Percentiles rank a stretch among this genome's conserved stretches.
Conservation (phyloP, 805 yeast species). For the Yamadazyma scolyti region DNA sequence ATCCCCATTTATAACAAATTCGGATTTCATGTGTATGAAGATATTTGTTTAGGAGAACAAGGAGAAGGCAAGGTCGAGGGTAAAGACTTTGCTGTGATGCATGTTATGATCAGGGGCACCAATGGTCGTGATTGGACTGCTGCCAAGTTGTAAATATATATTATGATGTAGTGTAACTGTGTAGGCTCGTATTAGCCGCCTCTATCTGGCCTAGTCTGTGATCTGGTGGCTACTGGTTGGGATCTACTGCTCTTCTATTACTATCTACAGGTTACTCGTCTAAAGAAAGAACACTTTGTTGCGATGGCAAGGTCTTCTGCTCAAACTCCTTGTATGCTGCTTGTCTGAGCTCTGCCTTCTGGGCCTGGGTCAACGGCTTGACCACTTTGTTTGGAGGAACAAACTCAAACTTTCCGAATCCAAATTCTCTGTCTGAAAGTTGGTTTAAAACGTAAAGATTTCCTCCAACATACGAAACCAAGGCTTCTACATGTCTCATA, state of each 20-base stretch:
- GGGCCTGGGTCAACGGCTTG: constrained; percentile 62
- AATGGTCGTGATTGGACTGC: constrained; percentile 34
- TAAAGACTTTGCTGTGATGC: constrained; percentile 38
- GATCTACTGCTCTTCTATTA: no score
- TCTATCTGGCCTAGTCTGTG: no score
- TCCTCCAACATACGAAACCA: constrained; percentile 85
- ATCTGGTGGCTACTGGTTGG: no score
- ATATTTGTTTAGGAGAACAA: constrained; percentile 42
- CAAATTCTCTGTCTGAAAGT: constrained; percentile 89
- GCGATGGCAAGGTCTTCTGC: constrained; percentile 56
- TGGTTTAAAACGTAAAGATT: constrained; percentile 84
- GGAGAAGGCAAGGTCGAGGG: constrained; percentile 29
- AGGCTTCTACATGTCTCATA: constrained; percentile 77
- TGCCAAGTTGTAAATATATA: no score
- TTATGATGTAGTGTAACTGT: no score
- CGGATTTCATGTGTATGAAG: constrained; percentile 47
- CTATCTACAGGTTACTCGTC: constrained; percentile 27
- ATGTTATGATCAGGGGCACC: constrained; percentile 40
- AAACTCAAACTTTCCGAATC: constrained; percentile 82
- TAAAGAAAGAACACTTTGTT: constrained; percentile 41
- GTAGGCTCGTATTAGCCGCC: no score
- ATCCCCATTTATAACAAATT: constrained; percentile 52
- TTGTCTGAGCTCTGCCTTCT: constrained; percentile 51
- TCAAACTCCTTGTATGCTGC: constrained; percentile 53
- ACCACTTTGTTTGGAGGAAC: constrained; percentile 80